Base-by-base conservation (phyloP, 2,329 filamentous ascomycete species). In the Diplodia corticola region DNA sequence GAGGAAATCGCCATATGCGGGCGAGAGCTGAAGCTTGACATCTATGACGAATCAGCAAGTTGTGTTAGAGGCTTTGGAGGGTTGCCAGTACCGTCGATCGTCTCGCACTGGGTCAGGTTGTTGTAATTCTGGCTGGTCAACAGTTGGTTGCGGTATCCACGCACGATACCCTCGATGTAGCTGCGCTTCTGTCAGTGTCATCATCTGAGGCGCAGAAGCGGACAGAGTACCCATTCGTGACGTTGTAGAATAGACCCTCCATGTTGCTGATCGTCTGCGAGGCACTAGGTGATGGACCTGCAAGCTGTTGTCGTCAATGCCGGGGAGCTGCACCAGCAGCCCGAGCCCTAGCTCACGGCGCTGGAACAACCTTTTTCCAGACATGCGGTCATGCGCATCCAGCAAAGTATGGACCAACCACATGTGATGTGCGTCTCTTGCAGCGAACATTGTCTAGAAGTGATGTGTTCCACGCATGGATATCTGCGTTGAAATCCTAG, bases 101-200 rank as follows among this genome's bases (percentile, higher is more conserved):
- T 97, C 82, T 98, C 94, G 87, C 94, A 98, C 86, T 98, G 94
- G 69, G 91, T 96, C 81, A 98, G 82, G 83, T 98, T 99, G 82
- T 86, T 89, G 83, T 99, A 99, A 83, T 94, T 96, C 77, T 92
- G 85, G 79, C 89, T 83, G 65, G 91, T 98, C 76, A 99, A 87
- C 70, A 99, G 90, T 75, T 90, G 87, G 81, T 98, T 99, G 77
- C 94, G 90, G 82, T 98, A 99, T 70, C 95, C 95, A 75, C 95
- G 91, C 74, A 98, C 92, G 78, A 99, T 93, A 79, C 95, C 95
- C 82, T 99, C 95, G 78, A 98, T 89, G 81, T 96, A 98, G 81
- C 93, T 96, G 75, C 68, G 44, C 26, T 15, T 17, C 9, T 51
- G 71, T 75, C 70, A 74, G 72, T 13, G 61, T 66, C 44, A 12